Conservation (phyloP, 129 eudicot genomes). For the sunflower (Helianthus annuus) region DNA sequence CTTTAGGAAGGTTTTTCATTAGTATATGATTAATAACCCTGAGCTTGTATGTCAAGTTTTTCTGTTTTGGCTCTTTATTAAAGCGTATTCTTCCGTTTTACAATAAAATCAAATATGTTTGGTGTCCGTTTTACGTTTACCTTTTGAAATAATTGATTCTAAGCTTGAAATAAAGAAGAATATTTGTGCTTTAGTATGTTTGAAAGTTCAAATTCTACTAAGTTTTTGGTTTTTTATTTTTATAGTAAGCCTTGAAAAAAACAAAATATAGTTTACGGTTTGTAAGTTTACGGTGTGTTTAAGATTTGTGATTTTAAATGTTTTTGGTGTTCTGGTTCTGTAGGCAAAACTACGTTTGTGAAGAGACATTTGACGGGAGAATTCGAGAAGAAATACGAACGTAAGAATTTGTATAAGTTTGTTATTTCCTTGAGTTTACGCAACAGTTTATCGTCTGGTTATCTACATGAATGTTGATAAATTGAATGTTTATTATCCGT, state of each 20-base stretch:
- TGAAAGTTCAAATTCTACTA: not conserved
- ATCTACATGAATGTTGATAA: not conserved
- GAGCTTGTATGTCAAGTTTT: not conserved
- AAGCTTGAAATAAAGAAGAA: not conserved
- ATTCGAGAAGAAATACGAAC: constrained; percentile 86
- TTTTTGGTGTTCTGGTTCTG: not conserved
- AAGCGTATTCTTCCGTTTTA: not conserved
- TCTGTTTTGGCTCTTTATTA: not conserved
- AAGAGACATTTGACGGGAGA: constrained; percentile 85
- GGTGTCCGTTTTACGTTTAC: not conserved
- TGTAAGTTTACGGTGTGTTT: not conserved
- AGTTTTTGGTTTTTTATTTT: not conserved
- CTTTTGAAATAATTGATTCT: not conserved
- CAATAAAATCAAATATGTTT: not conserved
- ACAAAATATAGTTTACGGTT: not conserved
- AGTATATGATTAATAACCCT: not conserved
- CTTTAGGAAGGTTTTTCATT: not conserved
- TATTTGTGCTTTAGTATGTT: not conserved
- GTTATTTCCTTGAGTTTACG: not conserved
- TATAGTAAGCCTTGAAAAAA: not conserved
- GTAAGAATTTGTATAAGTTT: constrained; percentile 34
- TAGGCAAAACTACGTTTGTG: constrained; percentile 84
- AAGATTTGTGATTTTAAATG: not conserved
- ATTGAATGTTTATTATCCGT: not conserved
- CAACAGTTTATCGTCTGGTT: not conserved